Evolutionary conservation across 1,139 yeast genomes (phyloP), one percentile per base, ranked within the genome.

Genomic region (Blastobotrys serpentis): DNA sequence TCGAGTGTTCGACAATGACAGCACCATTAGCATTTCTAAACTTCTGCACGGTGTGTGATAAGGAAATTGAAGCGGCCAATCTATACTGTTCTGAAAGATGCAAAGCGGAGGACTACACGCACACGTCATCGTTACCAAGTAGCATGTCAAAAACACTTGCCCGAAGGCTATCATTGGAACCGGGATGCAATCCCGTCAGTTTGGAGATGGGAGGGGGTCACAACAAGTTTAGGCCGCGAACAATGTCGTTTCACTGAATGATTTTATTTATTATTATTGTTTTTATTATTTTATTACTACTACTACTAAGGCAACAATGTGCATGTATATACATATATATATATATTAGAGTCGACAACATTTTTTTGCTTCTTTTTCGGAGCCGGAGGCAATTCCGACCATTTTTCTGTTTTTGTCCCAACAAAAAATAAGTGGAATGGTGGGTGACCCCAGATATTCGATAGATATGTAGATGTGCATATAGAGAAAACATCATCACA

Each of bases 41-140:
- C 23, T 65, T 54, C 56, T 65, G 69, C 60, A 56, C 65, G 14
- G 67, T 63, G 32, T 65, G 69, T 57, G 68, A 65, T 51, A 58
- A 50, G 43, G 64, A 63, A 48, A 52, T 64, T 18, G 59, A 52
- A 39, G 38, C 52, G 22, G 34, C 48, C n/a, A 52, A 51, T 19
- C 58, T 65, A 34, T 65, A 65, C 56, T 65, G 69, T 59, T 64
- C 68, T 4, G 57, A 54, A 11, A 56, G 55, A 29, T 65, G 69
- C 60, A 52, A 57, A 30, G 48, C 45, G 17, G 48, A 54, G 40
- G 67, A 64, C 44, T 19, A 10, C 40, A 36, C 22, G 14, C 19
- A 36, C 40, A 36, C 22, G 6, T 36, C 40, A 3, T 17, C 40
- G 25, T 14, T 36, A 6, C 40, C 40, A 14, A 17, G 26, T 3